Conservation (phyloP, 2,329 filamentous ascomycete species). For the Coleophoma cylindrospora region DNA sequence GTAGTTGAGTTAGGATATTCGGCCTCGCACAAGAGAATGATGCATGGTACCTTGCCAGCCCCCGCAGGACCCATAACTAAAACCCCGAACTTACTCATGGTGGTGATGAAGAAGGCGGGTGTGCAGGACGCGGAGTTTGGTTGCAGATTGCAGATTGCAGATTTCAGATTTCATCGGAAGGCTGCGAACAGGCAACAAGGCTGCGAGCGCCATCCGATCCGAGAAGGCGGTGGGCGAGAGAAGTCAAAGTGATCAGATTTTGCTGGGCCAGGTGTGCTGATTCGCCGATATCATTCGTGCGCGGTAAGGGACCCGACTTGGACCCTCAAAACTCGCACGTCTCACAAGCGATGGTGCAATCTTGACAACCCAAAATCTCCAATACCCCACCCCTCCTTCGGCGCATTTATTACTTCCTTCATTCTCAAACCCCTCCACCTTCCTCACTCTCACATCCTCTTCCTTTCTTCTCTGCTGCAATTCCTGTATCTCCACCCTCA, state of each 20-base stretch:
- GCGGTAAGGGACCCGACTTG: no score
- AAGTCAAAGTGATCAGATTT: no score
- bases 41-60: conserved; percentile 69
- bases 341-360: no score
- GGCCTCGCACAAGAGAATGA: background rate
- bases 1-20: background rate
- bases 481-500: conserved; percentile 29
- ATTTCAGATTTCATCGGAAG: no score
- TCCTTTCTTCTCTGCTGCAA: conserved; percentile 1
- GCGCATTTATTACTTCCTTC: background rate
- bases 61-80: conserved; percentile 96
- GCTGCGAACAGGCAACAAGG: no score
- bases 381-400: background rate
- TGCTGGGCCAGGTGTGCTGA: no score
- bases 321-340: no score
- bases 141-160: no score
- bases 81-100: conserved; percentile 90
- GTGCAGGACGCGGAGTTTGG: background rate
- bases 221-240: no score
- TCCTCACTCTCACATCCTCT: conserved; percentile 2
- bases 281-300: no score
- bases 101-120: conserved; percentile 12
- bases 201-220: no score
- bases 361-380: no score
- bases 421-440: background rate